Evolutionary conservation across 495 filamentous ascomycete species (phyloP).

Genomic region (Immersiella caudata): DNA sequence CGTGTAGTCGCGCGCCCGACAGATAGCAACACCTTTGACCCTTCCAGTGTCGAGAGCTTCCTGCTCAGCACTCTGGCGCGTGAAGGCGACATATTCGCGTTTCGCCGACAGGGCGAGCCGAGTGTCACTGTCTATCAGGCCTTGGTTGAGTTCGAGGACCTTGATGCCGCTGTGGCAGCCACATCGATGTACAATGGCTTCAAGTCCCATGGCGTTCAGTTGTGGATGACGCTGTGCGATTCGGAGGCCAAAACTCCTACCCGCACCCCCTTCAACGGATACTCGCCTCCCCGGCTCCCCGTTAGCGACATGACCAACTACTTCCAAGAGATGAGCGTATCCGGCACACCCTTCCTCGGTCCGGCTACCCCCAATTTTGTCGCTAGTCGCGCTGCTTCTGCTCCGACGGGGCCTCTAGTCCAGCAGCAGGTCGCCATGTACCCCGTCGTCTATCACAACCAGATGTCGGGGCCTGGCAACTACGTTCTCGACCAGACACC

Average conservation of each 20-base stretch:
- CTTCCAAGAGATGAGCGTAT: slow-evolving; percentile 27
- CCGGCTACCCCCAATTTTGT: slow-evolving; percentile 19
- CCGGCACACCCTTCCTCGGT: slow-evolving; percentile 6
- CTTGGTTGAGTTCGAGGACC: slow-evolving; percentile 61
- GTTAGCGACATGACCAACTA: slow-evolving; percentile 23
- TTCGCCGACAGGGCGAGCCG: slow-evolving; percentile 41
- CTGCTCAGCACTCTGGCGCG: slow-evolving; percentile 38
- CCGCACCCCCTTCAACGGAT: not conserved
- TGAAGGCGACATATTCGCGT: slow-evolving; percentile 59
- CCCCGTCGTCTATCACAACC: slow-evolving; percentile 39
- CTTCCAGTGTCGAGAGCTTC: slow-evolving; percentile 45
- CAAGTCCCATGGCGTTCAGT: not conserved
- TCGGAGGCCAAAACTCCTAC: not conserved
- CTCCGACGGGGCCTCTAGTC: slow-evolving; percentile 21
- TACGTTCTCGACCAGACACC: slow-evolving; percentile 45
- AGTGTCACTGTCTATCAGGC: slow-evolving; percentile 45
- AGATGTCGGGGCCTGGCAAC: slow-evolving; percentile 28
- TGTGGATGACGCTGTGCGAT: slow-evolving; percentile 6
- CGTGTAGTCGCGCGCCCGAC: slow-evolving; percentile 38
- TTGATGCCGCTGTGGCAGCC: slow-evolving; percentile 38
- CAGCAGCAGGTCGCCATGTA: slow-evolving; percentile 37
- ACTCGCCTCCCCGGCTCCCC: not conserved
- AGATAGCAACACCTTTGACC: slow-evolving; percentile 34
- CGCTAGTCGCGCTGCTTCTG: not conserved
- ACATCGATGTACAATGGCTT: slow-evolving; percentile 8